Conservation (phyloP, 1,139 yeast genomes). For the Nakaseomyces sp. region DNA sequence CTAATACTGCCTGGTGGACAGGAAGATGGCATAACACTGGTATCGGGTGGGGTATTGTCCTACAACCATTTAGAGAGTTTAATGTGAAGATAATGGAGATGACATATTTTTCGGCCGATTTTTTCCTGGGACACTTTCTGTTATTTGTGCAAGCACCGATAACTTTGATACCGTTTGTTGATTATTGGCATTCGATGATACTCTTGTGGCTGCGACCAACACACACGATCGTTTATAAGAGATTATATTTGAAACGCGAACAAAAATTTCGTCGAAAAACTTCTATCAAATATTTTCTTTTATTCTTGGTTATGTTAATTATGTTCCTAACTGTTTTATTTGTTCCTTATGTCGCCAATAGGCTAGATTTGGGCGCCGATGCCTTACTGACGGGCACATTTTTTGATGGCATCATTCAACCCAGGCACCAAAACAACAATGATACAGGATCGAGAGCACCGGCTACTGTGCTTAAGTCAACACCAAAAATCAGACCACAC, state of each 20-base stretch:
- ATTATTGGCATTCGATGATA: slow-evolving; percentile 70
- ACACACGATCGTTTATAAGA: slow-evolving; percentile 39
- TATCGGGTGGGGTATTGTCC: slow-evolving; percentile 47
- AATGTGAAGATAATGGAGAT: slow-evolving; percentile 61
- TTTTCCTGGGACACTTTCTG: slow-evolving; percentile 56
- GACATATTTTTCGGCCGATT: slow-evolving; percentile 63
- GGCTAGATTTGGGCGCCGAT: slow-evolving; percentile 21
- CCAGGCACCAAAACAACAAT: slow-evolving; percentile 47
- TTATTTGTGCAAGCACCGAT: slow-evolving; percentile 54
- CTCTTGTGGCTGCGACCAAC: slow-evolving; percentile 75
- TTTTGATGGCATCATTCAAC: slow-evolving; percentile 43
- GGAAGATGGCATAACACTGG: slow-evolving; percentile 64
- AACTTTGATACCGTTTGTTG: slow-evolving; percentile 59
- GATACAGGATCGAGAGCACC: slow-evolving; percentile 47
- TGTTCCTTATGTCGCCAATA: slow-evolving; percentile 36
- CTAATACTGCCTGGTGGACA: slow-evolving; percentile 80
- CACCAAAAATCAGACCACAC: slow-evolving; percentile 24
- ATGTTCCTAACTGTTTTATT: slow-evolving; percentile 36
- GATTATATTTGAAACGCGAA: slow-evolving; percentile 35
- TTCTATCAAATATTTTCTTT: slow-evolving; percentile 35
- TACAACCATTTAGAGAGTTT: slow-evolving; percentile 65
- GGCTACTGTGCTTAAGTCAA: slow-evolving; percentile 21
- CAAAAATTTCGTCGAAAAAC: slow-evolving; percentile 34
- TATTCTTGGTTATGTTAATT: slow-evolving; percentile 37
- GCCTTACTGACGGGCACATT: slow-evolving; percentile 16